Evolutionary conservation across 163 green algal genomes (phyloP).

Genomic region (Volvox carteri): DNA sequence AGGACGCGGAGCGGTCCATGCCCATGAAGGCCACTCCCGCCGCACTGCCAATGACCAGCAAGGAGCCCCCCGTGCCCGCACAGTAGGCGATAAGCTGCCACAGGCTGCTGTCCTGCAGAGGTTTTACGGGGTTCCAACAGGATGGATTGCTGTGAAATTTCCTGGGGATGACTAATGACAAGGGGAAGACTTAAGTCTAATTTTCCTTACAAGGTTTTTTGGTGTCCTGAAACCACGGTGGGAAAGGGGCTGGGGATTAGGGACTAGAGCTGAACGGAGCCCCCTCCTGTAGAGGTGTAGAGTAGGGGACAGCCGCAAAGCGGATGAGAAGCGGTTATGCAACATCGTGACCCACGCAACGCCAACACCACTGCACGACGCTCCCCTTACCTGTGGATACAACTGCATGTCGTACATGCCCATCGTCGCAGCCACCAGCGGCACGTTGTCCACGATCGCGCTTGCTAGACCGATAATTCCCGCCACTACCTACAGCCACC

Average conservation of each 20-base stretch:
- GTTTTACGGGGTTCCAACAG: conserved; percentile 47
- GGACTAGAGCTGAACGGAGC: too few relatives aligned
- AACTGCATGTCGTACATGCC: conserved; percentile 79
- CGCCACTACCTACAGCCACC: conserved; percentile 66
- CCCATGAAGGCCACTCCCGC: conserved; percentile 75
- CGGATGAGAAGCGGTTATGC: too few relatives aligned
- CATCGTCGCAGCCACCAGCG: conserved; percentile 83
- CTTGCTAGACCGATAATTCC: conserved; percentile 75
- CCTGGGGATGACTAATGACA: too few relatives aligned
- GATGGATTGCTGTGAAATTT: too few relatives aligned
- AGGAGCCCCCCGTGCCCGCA: conserved; percentile 82
- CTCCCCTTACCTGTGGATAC: conserved; percentile 62
- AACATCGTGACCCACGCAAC: too few relatives aligned
- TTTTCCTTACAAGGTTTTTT: too few relatives aligned
- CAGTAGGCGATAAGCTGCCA: conserved; percentile 73
- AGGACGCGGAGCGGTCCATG: conserved; percentile 75
- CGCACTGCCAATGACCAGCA: conserved; percentile 79
- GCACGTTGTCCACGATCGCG: conserved; percentile 85
- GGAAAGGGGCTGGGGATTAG: too few relatives aligned
- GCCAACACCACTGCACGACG: too few relatives aligned
- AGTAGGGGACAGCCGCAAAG: too few relatives aligned
- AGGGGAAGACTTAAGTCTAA: too few relatives aligned
- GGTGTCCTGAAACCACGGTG: too few relatives aligned
- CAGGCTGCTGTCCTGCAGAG: conserved; percentile 26
- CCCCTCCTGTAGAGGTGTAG: too few relatives aligned